Conservation (phyloP, 148 eudicot genomes). For the Fagopyrum homotropicum region DNA sequence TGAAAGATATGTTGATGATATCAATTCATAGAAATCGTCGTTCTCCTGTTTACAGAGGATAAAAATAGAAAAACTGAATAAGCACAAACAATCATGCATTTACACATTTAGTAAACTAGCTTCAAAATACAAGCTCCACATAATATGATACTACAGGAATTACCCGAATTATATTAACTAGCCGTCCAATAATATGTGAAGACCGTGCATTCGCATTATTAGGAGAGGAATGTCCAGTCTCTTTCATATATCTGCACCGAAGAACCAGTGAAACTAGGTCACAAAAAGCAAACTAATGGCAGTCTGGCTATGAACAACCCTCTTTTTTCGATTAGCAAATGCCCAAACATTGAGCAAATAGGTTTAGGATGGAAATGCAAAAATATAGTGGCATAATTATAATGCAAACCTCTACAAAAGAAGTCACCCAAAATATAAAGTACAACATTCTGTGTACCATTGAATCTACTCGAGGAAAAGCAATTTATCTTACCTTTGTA, state of each 20-base stretch:
- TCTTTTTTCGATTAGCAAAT: neutral
- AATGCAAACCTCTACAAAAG: neutral
- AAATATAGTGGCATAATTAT: neutral
- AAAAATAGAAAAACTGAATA: slow-evolving; percentile 12
- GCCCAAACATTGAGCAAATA: neutral
- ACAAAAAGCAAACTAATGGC: neutral
- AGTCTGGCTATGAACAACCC: neutral
- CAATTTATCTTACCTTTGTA: neutral
- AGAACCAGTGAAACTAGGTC: neutral
- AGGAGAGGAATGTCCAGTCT: slow-evolving; percentile 53
- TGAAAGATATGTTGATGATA: slow-evolving; percentile 70
- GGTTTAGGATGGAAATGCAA: neutral
- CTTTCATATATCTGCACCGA: slow-evolving; percentile 63
- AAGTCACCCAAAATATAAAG: neutral
- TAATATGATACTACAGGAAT: neutral
- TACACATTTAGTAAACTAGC: neutral
- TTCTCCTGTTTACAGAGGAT: slow-evolving; percentile 50
- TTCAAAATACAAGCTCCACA: neutral
- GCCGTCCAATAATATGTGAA: slow-evolving; percentile 73
- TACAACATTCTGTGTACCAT: neutral
- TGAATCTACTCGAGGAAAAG: neutral
- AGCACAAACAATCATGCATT: neutral
- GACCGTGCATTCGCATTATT: slow-evolving; percentile 54
- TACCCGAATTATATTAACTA: slow-evolving; percentile 82
- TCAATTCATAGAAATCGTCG: slow-evolving; percentile 92